A percentile compares a stretch with the other conserved stretches of the same genome.
Conservation (phyloP, 2,329 filamentous ascomycete species). For the Zarea fungicola region DNA sequence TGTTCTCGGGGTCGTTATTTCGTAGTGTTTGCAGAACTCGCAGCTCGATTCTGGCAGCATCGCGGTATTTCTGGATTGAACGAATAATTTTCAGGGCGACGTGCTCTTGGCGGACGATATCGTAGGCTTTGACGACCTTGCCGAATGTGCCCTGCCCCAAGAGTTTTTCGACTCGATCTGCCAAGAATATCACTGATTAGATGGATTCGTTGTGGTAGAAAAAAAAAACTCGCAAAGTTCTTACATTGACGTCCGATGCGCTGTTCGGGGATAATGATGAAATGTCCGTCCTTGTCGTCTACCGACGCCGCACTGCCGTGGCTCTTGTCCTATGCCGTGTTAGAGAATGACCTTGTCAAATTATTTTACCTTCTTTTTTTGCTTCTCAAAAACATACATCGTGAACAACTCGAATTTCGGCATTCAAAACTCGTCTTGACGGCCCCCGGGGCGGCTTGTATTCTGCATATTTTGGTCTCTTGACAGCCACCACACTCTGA, state of each 20-base stretch:
- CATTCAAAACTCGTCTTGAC: background rate
- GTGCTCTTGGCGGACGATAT: slow-evolving; percentile 9
- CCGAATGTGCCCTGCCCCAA: slow-evolving; percentile 11
- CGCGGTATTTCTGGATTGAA: slow-evolving; percentile 13
- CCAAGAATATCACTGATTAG: background rate
- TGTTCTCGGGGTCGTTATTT: slow-evolving; percentile 8
- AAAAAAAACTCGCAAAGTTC: background rate
- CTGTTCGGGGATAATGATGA: slow-evolving; percentile 76
- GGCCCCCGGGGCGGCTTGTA: slow-evolving; percentile 7
- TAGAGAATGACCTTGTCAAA: background rate
- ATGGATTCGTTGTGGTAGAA: background rate
- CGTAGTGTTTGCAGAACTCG: slow-evolving; percentile 10
- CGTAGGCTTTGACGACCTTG: slow-evolving; percentile 11
- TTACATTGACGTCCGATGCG: slow-evolving; percentile 11
- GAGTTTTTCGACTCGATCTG: slow-evolving; percentile 12
- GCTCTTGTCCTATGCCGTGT: slow-evolving; percentile 16
- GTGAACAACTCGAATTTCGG: slow-evolving; percentile 41
- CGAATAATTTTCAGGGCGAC: slow-evolving; percentile 13
- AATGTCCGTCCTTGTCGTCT: slow-evolving; percentile 89
- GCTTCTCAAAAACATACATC: slow-evolving; percentile 42
- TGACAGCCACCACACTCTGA: background rate
- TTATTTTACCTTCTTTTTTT: background rate
- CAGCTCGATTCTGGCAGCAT: slow-evolving; percentile 10
- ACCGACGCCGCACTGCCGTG: slow-evolving; percentile 58
- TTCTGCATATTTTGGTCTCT: background rate